These are phyloP conservation scores for Termitomyces sp. DNA, from an alignment of 768 basidiomycete genomes.

Conservation along the genomic window DNA sequence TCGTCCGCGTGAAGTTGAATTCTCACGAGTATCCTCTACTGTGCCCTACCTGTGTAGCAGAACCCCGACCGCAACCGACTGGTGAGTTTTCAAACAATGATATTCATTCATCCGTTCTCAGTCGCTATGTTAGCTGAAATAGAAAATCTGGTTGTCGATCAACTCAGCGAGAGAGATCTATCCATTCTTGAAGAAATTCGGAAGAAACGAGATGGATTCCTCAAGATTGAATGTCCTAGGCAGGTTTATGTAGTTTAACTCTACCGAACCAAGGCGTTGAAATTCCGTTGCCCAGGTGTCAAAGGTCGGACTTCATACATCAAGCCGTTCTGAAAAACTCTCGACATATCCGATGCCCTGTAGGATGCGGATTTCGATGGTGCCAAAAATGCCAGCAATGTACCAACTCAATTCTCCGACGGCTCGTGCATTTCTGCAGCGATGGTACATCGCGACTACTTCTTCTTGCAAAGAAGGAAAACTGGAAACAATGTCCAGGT, in stretches of 20 bases:
- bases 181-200: conserved; percentile 44
- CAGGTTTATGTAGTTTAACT: conserved; percentile 21
- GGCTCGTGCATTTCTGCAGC: conserved; percentile 36
- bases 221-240: conserved; percentile 48
- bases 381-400: conserved; percentile 56
- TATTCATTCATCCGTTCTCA: neutral
- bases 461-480: conserved; percentile 44
- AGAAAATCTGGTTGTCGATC: conserved; percentile 36
- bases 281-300: conserved; percentile 37
- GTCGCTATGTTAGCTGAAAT: conserved; percentile 32
- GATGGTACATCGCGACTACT: conserved; percentile 53
- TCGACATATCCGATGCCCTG: conserved; percentile 45
- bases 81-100: neutral
- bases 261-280: neutral
- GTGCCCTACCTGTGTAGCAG: conserved; percentile 53
- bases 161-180: conserved; percentile 40
- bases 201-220: conserved; percentile 31
- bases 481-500: conserved; percentile 66
- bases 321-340: conserved; percentile 39
- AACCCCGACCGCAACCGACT: neutral
- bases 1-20: conserved; percentile 41
- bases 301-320: conserved; percentile 46
- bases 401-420: conserved; percentile 24
- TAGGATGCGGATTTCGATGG: conserved; percentile 51
- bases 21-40: conserved; percentile 56